Percentiles rank a stretch among this genome's conserved stretches.
Conservation (phyloP, 108 stramenopile species). For the Conticribra guillardii region DNA sequence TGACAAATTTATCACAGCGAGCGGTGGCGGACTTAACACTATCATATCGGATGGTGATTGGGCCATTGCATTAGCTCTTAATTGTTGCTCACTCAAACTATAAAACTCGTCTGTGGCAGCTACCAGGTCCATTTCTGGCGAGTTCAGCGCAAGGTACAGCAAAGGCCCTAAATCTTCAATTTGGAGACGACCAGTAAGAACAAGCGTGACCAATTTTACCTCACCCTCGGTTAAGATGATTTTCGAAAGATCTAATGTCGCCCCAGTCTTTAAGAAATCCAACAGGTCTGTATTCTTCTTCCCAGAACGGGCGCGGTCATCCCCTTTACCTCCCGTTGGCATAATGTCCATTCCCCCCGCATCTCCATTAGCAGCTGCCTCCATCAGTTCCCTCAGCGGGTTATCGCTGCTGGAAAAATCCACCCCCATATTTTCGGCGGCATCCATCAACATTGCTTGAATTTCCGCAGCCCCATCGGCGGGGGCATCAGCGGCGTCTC, state of each 20-base stretch:
- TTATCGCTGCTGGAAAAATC: conserved; percentile 34
- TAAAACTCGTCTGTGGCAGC: conserved; percentile 49
- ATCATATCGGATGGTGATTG: conserved; percentile 28
- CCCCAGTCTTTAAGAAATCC: conserved; percentile 71
- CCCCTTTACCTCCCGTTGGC: conserved; percentile 2
- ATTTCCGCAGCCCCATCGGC: conserved; percentile 62
- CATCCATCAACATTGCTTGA: conserved; percentile 58
- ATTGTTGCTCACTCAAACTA: conserved; percentile 38
- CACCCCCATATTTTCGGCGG: conserved; percentile 45
- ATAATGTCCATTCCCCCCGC: conserved; percentile 3
- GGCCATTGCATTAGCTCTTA: conserved; percentile 22
- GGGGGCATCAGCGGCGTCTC: conserved; percentile 45
- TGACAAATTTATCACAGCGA: conserved; percentile 79
- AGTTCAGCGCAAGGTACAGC: conserved; percentile 64
- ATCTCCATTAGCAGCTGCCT: conserved; percentile 13
- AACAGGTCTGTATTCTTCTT: conserved; percentile 68
- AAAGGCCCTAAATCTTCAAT: conserved; percentile 64
- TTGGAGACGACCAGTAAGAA: conserved; percentile 68
- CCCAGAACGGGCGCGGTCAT: conserved; percentile 27
- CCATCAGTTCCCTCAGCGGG: conserved; percentile 41
- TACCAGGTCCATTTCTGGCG: conserved; percentile 46
- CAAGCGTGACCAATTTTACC: conserved; percentile 67
- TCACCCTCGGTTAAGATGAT: conserved; percentile 60
- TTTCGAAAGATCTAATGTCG: conserved; percentile 75
- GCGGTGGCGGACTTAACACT: conserved; percentile 47